Evolutionary conservation across 257 asterid genomes (phyloP).

Genomic region (Solanum etuberosum): DNA sequence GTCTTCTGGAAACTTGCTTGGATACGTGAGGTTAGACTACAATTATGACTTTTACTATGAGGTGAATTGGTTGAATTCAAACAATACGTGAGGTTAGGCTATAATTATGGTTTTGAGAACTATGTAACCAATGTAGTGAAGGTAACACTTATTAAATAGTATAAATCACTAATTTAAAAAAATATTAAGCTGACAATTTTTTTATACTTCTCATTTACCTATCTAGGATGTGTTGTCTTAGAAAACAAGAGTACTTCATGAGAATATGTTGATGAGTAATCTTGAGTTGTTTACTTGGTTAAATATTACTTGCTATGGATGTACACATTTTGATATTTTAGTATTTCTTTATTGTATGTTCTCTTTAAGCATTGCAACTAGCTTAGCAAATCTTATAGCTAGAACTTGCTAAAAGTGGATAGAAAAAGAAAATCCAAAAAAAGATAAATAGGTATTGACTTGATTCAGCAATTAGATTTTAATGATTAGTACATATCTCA

Average conservation of each 20-base stretch:
- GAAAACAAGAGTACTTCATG: background rate
- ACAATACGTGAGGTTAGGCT: background rate
- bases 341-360: background rate
- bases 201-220: background rate
- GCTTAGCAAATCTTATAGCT: background rate
- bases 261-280: background rate
- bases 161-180: background rate
- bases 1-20: no score
- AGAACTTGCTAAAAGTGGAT: background rate
- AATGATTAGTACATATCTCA: no score
- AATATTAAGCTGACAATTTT: background rate
- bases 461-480: no score
- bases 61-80: background rate
- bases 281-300: background rate
- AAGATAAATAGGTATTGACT: no score
- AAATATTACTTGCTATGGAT: background rate
- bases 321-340: background rate
- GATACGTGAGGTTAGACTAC: no score
- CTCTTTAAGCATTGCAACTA: background rate
- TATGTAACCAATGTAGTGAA: background rate
- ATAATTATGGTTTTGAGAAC: background rate
- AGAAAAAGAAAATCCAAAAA: no score
- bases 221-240: background rate
- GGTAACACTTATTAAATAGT: background rate
- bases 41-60: background rate